Conservation (phyloP, 208 protist species). For the Herpetomonas samuelpessoai region DNA sequence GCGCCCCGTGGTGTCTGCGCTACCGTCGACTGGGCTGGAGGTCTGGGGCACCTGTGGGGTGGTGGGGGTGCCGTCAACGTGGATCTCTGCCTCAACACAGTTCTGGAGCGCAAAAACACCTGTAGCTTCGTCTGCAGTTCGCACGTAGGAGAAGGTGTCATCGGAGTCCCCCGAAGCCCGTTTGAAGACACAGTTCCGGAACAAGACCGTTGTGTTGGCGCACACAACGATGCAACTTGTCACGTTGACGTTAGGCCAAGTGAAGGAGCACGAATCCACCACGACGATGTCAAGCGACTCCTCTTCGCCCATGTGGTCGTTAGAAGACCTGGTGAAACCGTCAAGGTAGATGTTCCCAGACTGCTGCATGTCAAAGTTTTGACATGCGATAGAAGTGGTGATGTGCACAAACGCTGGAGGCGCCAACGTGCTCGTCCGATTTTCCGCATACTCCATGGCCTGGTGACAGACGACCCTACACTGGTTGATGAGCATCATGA, state of each 20-base stretch:
- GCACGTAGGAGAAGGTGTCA: neutral
- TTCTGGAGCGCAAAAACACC: neutral
- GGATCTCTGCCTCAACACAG: neutral
- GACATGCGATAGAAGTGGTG: neutral
- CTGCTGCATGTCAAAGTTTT: slow-evolving; percentile 33
- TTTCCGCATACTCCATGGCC: neutral
- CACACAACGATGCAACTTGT: slow-evolving; percentile 21
- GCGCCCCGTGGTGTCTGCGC: neutral
- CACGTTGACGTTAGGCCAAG: neutral
- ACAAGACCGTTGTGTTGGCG: slow-evolving; percentile 40
- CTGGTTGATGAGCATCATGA: neutral
- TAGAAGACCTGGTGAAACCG: no score
- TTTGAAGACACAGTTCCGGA: slow-evolving; percentile 42
- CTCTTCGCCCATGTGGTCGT: no score
- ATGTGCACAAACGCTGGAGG: neutral
- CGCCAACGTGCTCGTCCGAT: neutral
- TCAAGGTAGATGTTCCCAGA: slow-evolving; percentile 40
- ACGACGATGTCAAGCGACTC: slow-evolving; percentile 29
- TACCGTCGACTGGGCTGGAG: neutral
- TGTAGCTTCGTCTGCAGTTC: neutral
- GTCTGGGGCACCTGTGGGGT: neutral
- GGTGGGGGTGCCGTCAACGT: neutral
- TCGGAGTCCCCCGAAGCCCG: neutral
- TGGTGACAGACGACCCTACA: no score
- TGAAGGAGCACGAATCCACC: slow-evolving; percentile 50